A percentile compares a stretch with the other conserved stretches of the same genome.
phyloP scores from a whole-genome alignment of 129 eudicot species.

The Heracleum sosnowskyi region DNA sequence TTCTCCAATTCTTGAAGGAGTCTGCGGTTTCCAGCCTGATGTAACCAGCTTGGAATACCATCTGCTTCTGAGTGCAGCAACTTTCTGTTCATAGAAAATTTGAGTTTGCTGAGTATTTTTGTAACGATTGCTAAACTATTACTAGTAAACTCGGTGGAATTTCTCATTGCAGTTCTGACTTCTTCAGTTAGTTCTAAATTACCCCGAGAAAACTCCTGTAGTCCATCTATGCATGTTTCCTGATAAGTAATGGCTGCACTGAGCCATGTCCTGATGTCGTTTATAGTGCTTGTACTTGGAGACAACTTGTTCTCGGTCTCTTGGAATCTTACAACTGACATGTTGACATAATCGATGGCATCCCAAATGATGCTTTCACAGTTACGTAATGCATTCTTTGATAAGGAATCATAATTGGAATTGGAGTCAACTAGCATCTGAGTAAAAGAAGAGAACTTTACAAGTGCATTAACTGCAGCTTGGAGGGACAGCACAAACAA shows the following conservation, averaged over 20 bases:
- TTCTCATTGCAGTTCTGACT: constrained; percentile 18
- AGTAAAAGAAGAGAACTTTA: neutral
- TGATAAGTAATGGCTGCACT: constrained; percentile 9
- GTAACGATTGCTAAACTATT: constrained; percentile 14
- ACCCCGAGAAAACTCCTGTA: constrained; percentile 13
- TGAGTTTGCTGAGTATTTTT: neutral
- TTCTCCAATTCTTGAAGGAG: neutral
- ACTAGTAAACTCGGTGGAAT: constrained; percentile 16
- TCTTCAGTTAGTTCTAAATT: neutral
- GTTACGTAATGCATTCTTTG: neutral
- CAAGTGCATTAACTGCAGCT: neutral
- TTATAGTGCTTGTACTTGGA: neutral
- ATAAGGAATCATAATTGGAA: neutral
- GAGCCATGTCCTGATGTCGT: constrained; percentile 9
- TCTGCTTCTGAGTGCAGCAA: constrained; percentile 2
- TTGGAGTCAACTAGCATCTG: neutral
- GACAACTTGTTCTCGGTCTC: too few species aligned
- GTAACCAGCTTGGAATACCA: neutral
- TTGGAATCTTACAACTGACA: neutral
- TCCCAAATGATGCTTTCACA: neutral
- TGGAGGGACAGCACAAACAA: neutral
- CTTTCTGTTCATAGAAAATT: neutral
- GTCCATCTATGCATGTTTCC: constrained; percentile 21
- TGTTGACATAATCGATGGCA: neutral
- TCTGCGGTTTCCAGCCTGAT: neutral